Percentiles rank a stretch among this genome's conserved stretches.
Conservation (phyloP, 2,329 filamentous ascomycete species). For the Aotearoamyces nothofagi region DNA sequence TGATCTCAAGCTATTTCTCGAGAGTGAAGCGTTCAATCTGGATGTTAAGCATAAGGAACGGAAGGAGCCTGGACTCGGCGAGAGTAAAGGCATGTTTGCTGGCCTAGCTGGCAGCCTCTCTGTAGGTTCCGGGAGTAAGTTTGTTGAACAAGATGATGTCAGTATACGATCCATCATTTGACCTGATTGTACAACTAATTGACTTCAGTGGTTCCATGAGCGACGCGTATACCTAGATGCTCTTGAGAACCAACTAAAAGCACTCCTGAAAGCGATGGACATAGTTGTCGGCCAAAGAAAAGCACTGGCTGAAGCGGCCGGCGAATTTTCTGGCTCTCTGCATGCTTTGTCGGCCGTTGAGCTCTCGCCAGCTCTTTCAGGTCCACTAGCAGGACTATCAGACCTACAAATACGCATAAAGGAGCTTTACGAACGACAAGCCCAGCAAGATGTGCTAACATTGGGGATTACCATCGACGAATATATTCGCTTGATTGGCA, state of each 20-base stretch:
- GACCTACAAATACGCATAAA: conserved; percentile 88
- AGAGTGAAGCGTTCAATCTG: conserved; percentile 90
- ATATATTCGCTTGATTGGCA: conserved; percentile 91
- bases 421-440: conserved; percentile 91
- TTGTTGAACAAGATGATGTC: conserved; percentile 94
- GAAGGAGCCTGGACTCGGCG: conserved; percentile 68
- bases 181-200: conserved; percentile 10
- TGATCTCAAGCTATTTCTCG: conserved; percentile 90
- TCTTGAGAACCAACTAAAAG: conserved; percentile 79
- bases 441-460: conserved; percentile 90
- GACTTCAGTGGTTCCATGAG: conserved; percentile 81
- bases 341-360: conserved; percentile 87
- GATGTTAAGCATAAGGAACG: conserved; percentile 97
- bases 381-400: conserved; percentile 78
- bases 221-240: conserved; percentile 90
- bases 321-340: conserved; percentile 86
- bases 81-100: conserved; percentile 88
- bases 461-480: conserved; percentile 96
- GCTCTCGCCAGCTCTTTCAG: conserved; percentile 74
- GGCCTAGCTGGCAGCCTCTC: conserved; percentile 68
- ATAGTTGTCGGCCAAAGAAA: conserved; percentile 85
- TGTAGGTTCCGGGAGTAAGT: conserved; percentile 68
- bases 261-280: conserved; percentile 85
- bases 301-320: conserved; percentile 81
- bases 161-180: conserved; percentile 22